Evolutionary conservation across 208 protist species (phyloP).

Genomic region (Trypanosoma scelopori): DNA sequence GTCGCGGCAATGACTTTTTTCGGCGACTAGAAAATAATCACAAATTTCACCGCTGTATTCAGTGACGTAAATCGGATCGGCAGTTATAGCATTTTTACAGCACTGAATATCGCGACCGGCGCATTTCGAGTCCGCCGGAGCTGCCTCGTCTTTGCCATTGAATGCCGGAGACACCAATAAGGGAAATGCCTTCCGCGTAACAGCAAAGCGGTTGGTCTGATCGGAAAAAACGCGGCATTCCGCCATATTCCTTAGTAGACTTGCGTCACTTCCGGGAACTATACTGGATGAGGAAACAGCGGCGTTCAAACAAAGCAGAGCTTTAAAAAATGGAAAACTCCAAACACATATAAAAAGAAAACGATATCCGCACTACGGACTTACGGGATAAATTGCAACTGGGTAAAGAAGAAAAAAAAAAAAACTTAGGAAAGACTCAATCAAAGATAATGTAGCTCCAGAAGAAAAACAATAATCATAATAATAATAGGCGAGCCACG

Average conservation of each 20-base stretch:
- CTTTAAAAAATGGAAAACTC: no score
- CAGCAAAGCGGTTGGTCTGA: slow-evolving; percentile 17
- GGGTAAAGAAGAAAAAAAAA: no score
- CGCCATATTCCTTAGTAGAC: slow-evolving; percentile 6
- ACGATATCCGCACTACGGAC: no score
- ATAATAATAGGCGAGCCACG: no score
- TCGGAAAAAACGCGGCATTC: slow-evolving; percentile 14
- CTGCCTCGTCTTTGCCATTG: slow-evolving; percentile 1
- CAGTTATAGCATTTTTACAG: not conserved
- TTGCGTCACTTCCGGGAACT: not conserved
- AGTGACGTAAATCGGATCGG: slow-evolving; percentile 23
- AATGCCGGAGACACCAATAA: slow-evolving; percentile 18
- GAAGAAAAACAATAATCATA: no score
- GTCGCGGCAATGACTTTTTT: slow-evolving; percentile 46
- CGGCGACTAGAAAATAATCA: slow-evolving; percentile 69
- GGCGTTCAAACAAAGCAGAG: not conserved
- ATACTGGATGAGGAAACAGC: no score
- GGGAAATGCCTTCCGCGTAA: slow-evolving; percentile 10
- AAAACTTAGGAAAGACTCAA: no score
- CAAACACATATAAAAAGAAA: no score
- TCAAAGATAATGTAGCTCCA: no score
- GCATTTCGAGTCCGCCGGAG: slow-evolving; percentile 2
- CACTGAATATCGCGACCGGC: not conserved
- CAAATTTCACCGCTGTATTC: slow-evolving; percentile 77
- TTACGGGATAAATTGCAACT: no score